Evolutionary conservation across 352 stramenopile species (phyloP), one percentile per base, ranked within the genome.

Genomic region (Globisporangium cederbergense): DNA sequence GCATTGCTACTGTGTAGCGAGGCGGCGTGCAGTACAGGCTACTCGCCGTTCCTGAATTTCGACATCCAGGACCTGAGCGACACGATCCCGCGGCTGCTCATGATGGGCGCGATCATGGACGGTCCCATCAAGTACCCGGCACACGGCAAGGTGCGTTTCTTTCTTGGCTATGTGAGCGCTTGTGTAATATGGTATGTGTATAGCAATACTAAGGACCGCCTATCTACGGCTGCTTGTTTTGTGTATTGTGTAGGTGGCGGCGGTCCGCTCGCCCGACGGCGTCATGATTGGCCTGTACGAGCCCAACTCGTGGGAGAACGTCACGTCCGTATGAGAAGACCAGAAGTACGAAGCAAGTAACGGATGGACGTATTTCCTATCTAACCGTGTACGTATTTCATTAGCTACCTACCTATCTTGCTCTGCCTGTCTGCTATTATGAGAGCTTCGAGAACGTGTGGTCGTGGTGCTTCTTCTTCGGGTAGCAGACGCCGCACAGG

Each of bases 281-380:
- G 86, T 96, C 57, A 97, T 97, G 90, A 96, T 97, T 60, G 90
- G 90, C 4, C 77, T 97, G 28, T 97, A 97, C 67, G 88, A 97
- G 64, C 85, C 89, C 28, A 96, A 96, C 65, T 87, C 84, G 52
- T 92, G 83, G 84, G 84, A 92, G 5, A 91, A 88, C 54, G 86
- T 91, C 50, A 95, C 86, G 55, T 92, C 86, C 7, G 79, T 56
- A 56, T 68, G 40, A 60, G 5, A 14, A 13, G 9, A 8, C 36
- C 36, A 42, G 36, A 8, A 42, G 36, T 42, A 42, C 11, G 22
- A 34, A 30, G 9, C 22, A 57, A 20, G 20, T 57, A n/a, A 16
- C n/a, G 10, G 11, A 11, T 36, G 16, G 4, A n/a, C 11, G 14
- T 13, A 38, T 22, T 32, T 36, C 22, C 30, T 46, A 22, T 46